Conservation (phyloP, 2,329 filamentous ascomycete species). For the Aspergillus aculeatinus region DNA sequence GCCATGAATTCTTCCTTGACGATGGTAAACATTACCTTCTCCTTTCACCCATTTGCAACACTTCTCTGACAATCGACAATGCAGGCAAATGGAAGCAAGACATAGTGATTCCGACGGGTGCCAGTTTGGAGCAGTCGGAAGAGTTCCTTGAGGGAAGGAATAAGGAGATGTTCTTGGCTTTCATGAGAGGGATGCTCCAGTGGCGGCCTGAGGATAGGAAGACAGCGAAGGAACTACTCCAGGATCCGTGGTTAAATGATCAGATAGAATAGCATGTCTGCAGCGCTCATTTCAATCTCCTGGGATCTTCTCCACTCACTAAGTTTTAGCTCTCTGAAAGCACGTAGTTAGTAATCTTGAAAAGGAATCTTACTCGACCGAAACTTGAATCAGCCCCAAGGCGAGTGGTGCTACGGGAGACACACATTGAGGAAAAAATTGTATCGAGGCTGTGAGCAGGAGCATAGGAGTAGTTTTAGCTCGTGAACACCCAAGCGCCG, state of each 20-base stretch:
- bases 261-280: no score
- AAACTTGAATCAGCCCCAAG: no score
- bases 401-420: no score
- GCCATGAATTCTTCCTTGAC: conserved; percentile 43
- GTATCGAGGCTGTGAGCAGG: no score
- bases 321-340: no score
- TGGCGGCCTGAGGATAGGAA: conserved; percentile 22
- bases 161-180: conserved; percentile 18
- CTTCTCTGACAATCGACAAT: conserved; percentile 8
- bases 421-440: no score
- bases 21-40: conserved; percentile 29
- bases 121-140: conserved; percentile 20
- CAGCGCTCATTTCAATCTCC: no score
- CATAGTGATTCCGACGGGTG: conserved; percentile 14
- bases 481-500: no score
- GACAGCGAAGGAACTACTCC: conserved; percentile 18
- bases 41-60: not conserved
- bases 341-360: no score
- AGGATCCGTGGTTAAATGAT: conserved; percentile 20
- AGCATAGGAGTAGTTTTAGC: no score
- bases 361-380: no score
- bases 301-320: no score
- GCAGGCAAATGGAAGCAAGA: conserved; percentile 23
- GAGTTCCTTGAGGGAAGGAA: conserved; percentile 17
- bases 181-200: conserved; percentile 20